Evolutionary conservation across 352 stramenopile genomes (phyloP), one percentile per base, ranked within the genome.

Genomic region (Phytophthora pisi): DNA sequence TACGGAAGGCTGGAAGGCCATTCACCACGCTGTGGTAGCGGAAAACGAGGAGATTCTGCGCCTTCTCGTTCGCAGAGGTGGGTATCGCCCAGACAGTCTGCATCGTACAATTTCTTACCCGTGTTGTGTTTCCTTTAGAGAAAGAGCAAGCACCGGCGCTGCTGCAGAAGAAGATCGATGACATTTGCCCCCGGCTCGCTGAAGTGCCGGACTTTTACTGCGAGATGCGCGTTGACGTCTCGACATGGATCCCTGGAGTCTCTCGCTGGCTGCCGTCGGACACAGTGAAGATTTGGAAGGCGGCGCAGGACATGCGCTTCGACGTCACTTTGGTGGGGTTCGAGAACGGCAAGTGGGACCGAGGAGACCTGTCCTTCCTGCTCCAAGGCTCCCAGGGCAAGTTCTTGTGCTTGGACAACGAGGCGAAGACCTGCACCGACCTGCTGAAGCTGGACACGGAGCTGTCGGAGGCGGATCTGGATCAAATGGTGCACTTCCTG

Each of bases 241-340:
- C 83, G 24, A 89, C 85, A 9, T 92, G 85, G 85, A 78, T 93
- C 20, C 85, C 85, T 1, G 83, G 84, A 6, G 70, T 91, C 15
- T 92, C 83, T 46, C 78, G 77, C 30, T 90, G 76, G 76, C 66
- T 93, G 34, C 85, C 85, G 9, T 91, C 81, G 2, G 83, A 93
- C 62, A 89, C 79, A 3, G 66, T 93, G 20, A 90, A 82, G 65
- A 92, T 93, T 49, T 92, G 83, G 83, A 93, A 93, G 65, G 76
- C 79, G 11, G 75, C 61, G 3, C 52, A 72, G 38, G 67, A 92
- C 45, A 77, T 92, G 26, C 78, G 86, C 42, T 84, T 89, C 20
- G 83, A 93, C 38, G 74, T 91, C 20, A 84, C 81, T 2, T 71
- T 93, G 10, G 73, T 90, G 13, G 85, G 84, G 3, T 91, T 91